phyloP scores from a whole-genome alignment of 2,329 filamentous ascomycete species.

The Ophiostoma ulmi region DNA sequence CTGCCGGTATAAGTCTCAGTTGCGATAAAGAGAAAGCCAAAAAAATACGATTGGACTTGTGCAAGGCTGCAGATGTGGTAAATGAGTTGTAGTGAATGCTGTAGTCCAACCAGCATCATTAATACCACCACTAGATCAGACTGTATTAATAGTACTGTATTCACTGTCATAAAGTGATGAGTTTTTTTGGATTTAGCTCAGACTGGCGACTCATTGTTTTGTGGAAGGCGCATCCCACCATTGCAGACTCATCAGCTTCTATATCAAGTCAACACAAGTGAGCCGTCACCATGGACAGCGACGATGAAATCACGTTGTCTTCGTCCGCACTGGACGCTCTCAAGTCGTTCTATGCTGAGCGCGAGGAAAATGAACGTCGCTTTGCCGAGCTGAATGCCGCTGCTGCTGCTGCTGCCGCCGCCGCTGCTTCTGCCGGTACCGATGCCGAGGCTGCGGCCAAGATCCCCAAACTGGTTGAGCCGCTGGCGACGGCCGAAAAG shows the following conservation, averaged over 20 bases:
- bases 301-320: conserved; percentile 59
- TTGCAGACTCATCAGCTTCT: background rate
- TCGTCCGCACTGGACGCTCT: conserved; percentile 62
- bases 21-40: background rate
- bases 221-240: background rate
- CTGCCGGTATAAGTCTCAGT: background rate
- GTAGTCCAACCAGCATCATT: background rate
- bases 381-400: conserved; percentile 63
- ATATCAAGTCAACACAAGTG: background rate
- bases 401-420: conserved; percentile 48
- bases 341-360: conserved; percentile 67
- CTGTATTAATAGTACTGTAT: conserved; percentile 12
- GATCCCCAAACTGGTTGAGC: background rate
- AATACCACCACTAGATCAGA: background rate
- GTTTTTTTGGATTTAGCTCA: background rate
- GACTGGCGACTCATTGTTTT: background rate
- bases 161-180: background rate
- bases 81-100: background rate
- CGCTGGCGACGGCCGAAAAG: conserved; percentile 15
- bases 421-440: background rate
- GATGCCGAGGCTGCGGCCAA: conserved; percentile 39
- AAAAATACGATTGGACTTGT: background rate
- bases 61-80: background rate
- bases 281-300: conserved; percentile 32
- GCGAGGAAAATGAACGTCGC: conserved; percentile 58